Conservation (phyloP, 768 basidiomycete genomes). For the Mycena leptocephala region DNA sequence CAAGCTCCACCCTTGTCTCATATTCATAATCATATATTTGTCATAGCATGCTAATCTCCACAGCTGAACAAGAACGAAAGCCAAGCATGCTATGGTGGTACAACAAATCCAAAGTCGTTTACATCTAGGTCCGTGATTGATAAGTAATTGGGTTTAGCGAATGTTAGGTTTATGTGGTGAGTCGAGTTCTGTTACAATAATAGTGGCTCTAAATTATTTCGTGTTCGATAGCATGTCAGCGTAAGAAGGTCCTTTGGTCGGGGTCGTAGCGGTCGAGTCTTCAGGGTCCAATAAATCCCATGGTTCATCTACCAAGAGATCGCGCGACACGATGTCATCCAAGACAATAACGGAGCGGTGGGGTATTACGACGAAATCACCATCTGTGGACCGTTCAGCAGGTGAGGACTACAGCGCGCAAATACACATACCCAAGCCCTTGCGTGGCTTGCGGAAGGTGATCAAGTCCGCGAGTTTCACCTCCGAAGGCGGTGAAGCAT, state of each 20-base stretch:
- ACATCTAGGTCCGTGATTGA: constrained; percentile 38
- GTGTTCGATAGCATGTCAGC: constrained; percentile 50
- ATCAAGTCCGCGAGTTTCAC: constrained; percentile 54
- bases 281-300: constrained; percentile 69
- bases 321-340: constrained; percentile 62
- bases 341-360: constrained; percentile 71
- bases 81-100: constrained; percentile 26
- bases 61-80: constrained; percentile 29
- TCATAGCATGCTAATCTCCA: constrained; percentile 4
- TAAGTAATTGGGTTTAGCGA: constrained; percentile 31
- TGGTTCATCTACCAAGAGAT: constrained; percentile 66
- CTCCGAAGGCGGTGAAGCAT: constrained; percentile 36
- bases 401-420: constrained; percentile 20
- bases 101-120: constrained; percentile 31
- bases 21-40: constrained; percentile 30
- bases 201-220: constrained; percentile 29
- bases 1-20: not conserved
- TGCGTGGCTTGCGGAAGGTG: constrained; percentile 56
- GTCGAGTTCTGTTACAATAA: constrained; percentile 24
- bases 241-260: constrained; percentile 55
- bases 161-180: constrained; percentile 17
- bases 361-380: constrained; percentile 74
- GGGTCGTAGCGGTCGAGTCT: constrained; percentile 37
- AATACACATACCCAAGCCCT: constrained; percentile 57
- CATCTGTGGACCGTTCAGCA: constrained; percentile 48